Base-by-base conservation (phyloP, 2,329 filamentous ascomycete genomes). In the Tolypocladium ovalisporum region DNA sequence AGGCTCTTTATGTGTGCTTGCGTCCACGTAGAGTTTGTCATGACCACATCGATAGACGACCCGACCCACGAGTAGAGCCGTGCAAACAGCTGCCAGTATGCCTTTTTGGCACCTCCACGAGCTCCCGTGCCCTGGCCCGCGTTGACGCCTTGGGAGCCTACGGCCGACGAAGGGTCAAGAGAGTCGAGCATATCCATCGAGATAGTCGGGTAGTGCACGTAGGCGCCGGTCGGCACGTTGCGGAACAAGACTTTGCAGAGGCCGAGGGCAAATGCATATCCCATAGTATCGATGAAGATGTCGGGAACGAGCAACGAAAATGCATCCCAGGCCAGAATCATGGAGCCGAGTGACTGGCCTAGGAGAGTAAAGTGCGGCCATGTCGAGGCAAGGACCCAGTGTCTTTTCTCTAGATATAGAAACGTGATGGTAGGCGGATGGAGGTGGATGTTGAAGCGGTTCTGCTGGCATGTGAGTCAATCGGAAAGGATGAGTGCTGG, bases 21-120 rank as follows among this genome's bases (percentile, higher is more conserved):
- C 0, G 94, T 99, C 94, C 94, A 99, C 58, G 83, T 89, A 6
- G 90, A 96, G 73, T 99, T 99, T 58, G 94, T 96, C 90, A 97
- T 96, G 63, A 97, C 93, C 0, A 96, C 83, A 68, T 99, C 92
- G 51, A 97, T 83, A 19, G 87, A 86, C 27, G 87, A 83, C 27
- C 94, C 94, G 51, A 95, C 87, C 74, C 82, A 85, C 52, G 87
- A 86, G 74, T 99, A 99, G 2, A 95, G 71, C 51, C 77, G 75
- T 0, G 94, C 92, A 67, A 99, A 99, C 1, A 87, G 67, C 62
- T 85, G 77, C 94, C 94, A 99, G 76, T 99, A 99, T 19, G 79
- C 70, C 64, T 82, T 85, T 76, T 99, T 99, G 54, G 77, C 77
- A 7, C 72, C 68, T 13, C 93, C 93, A 59, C 83, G 85, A 34